These are phyloP conservation scores for Anisogramma anomala DNA, from an alignment of 2,329 filamentous ascomycete genomes.

Conservation along the genomic window DNA sequence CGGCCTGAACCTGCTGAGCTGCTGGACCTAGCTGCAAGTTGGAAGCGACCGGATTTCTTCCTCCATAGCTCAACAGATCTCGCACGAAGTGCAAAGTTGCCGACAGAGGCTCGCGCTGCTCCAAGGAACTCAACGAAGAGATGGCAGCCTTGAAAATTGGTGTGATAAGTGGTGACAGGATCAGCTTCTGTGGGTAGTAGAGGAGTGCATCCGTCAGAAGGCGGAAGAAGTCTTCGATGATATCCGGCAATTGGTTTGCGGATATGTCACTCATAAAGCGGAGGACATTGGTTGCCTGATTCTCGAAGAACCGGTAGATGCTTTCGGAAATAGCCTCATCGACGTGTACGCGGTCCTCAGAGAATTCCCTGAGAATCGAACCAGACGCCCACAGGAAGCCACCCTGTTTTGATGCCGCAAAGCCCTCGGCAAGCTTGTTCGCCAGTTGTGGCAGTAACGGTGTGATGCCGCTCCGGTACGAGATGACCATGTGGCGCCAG, in stretches of 20 bases:
- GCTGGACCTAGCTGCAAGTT: slow-evolving; percentile 45
- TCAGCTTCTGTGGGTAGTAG: slow-evolving; percentile 78
- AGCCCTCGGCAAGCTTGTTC: slow-evolving; percentile 76
- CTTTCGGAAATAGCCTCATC: slow-evolving; percentile 70
- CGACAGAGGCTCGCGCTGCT: slow-evolving; percentile 83
- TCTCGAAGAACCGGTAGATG: slow-evolving; percentile 91
- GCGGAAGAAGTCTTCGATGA: slow-evolving; percentile 95
- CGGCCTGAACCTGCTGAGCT: slow-evolving; percentile 56
- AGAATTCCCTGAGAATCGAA: slow-evolving; percentile 90
- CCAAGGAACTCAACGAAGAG: slow-evolving; percentile 64
- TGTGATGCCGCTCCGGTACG: slow-evolving; percentile 79
- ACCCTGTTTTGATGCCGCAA: slow-evolving; percentile 75
- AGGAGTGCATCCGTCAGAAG: slow-evolving; percentile 83
- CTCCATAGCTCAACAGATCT: slow-evolving; percentile 81
- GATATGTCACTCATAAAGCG: slow-evolving; percentile 78
- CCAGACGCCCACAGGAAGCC: slow-evolving; percentile 99
- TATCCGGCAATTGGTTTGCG: slow-evolving; percentile 59
- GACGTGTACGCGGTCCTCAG: slow-evolving; percentile 76
- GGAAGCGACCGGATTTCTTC: slow-evolving; percentile 57
- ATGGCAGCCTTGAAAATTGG: slow-evolving; percentile 81
- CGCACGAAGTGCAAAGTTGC: slow-evolving; percentile 88
- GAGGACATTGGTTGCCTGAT: slow-evolving; percentile 81
- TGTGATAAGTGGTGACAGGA: slow-evolving; percentile 65
- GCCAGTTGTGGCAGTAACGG: slow-evolving; percentile 77
- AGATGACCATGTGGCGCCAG: slow-evolving; percentile 95